Evolutionary conservation across 495 filamentous ascomycete genomes (phyloP).

Genomic region (Lasiosphaeris hirsuta): DNA sequence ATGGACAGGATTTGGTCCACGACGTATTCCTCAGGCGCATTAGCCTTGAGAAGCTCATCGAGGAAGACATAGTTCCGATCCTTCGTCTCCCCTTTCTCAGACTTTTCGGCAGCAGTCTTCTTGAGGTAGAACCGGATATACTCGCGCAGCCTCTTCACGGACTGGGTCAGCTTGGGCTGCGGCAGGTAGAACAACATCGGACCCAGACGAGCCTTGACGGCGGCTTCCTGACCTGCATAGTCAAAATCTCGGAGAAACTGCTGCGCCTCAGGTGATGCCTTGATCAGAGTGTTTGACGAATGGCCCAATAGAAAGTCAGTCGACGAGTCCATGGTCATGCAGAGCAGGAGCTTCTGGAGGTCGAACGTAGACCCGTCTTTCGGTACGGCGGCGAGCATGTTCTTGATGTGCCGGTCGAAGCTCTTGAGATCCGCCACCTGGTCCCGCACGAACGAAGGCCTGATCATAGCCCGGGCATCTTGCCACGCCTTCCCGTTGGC

Average conservation of each 20-base stretch:
- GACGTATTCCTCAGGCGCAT: slow-evolving; percentile 32
- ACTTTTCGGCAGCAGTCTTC: slow-evolving; percentile 24
- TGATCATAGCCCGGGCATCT: slow-evolving; percentile 43
- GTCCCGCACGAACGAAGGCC: slow-evolving; percentile 47
- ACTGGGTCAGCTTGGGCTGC: slow-evolving; percentile 45
- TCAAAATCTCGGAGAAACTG: slow-evolving; percentile 42
- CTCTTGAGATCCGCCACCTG: slow-evolving; percentile 51
- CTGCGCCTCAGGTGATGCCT: slow-evolving; percentile 29
- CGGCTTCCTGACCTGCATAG: slow-evolving; percentile 32
- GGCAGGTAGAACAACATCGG: slow-evolving; percentile 49
- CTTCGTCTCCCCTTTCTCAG: slow-evolving; percentile 15
- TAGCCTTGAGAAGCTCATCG: slow-evolving; percentile 43
- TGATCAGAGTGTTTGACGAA: slow-evolving; percentile 34
- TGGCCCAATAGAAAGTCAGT: slow-evolving; percentile 58
- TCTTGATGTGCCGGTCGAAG: slow-evolving; percentile 55
- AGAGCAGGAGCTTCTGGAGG: slow-evolving; percentile 57
- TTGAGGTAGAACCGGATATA: slow-evolving; percentile 43
- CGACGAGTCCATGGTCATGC: slow-evolving; percentile 62
- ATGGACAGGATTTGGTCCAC: slow-evolving; percentile 50
- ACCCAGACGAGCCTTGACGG: slow-evolving; percentile 50
- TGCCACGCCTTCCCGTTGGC: slow-evolving; percentile 66
- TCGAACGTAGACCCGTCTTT: slow-evolving; percentile 49
- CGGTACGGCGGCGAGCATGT: slow-evolving; percentile 47
- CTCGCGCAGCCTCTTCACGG: slow-evolving; percentile 38
- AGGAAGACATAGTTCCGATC: slow-evolving; percentile 49